Conservation (phyloP, 345 rosid species). For the Lepidium didymum region DNA sequence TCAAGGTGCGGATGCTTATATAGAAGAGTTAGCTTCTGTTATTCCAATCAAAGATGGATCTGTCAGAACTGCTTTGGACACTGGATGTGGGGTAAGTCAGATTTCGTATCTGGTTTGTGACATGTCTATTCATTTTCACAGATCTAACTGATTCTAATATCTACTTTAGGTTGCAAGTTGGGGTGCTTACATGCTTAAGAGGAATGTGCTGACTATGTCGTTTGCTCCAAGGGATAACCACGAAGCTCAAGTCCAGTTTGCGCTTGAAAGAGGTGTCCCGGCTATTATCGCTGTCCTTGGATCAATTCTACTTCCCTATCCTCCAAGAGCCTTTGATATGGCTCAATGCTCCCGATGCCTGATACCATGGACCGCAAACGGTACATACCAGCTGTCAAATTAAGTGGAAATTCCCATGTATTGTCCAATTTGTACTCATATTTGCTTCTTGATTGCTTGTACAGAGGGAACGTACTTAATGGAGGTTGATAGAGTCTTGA, state of each 20-base stretch:
- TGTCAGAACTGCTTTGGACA: conserved; percentile 90
- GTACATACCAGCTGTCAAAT: conserved; percentile 29
- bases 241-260: conserved; percentile 98
- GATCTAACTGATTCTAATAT: neutral
- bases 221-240: conserved; percentile 97
- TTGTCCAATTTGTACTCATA: neutral
- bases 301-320: conserved; percentile 74
- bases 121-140: neutral
- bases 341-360: conserved; percentile 97
- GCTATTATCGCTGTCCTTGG: conserved; percentile 93
- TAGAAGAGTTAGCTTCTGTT: conserved; percentile 77
- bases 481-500: conserved; percentile 95
- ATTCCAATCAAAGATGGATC: conserved; percentile 88
- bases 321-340: conserved; percentile 95
- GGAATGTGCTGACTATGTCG: conserved; percentile 87
- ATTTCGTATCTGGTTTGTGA: neutral
- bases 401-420: neutral
- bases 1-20: conserved; percentile 95
- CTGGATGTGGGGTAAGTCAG: conserved; percentile 88
- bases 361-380: conserved; percentile 85
- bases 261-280: conserved; percentile 97
- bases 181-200: conserved; percentile 90
- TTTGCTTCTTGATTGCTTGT: conserved; percentile 19
- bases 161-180: conserved; percentile 85
- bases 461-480: conserved; percentile 77